Percentiles rank a stretch among this genome's conserved stretches.
phyloP scores from a whole-genome alignment of 306 rosid genomes.

The Rosa chinensis region DNA sequence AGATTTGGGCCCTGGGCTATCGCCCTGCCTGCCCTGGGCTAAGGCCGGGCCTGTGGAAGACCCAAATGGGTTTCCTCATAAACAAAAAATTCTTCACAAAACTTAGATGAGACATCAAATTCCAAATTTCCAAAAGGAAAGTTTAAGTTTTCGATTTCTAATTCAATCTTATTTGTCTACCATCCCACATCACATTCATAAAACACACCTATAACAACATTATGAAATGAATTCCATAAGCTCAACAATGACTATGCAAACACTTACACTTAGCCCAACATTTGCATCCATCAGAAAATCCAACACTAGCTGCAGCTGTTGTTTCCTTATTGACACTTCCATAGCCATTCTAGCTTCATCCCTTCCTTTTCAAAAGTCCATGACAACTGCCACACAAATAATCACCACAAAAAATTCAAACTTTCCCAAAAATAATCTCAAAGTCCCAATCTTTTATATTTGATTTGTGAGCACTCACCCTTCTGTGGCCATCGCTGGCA shows the following conservation, averaged over 20 bases:
- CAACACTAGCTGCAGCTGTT: conserved; percentile 52
- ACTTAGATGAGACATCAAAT: not conserved
- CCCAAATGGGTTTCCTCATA: not conserved
- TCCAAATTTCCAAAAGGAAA: not conserved
- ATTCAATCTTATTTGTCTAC: not conserved
- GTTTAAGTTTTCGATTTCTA: not conserved
- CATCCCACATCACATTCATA: no score
- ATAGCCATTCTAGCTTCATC: conserved; percentile 77
- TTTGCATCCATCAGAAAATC: conserved; percentile 86
- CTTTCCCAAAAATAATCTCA: not conserved
- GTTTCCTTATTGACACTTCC: conserved; percentile 75
- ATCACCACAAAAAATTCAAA: not conserved
- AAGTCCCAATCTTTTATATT: not conserved
- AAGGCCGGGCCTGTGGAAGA: no score
- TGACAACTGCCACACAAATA: conserved; percentile 46
- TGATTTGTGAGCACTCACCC: conserved; percentile 33
- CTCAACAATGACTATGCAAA: conserved; percentile 15
- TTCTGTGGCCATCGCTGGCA: conserved; percentile 68
- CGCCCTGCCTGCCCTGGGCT: no score
- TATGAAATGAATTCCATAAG: no score
- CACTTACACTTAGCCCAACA: conserved; percentile 66
- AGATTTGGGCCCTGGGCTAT: no score
- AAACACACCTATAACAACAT: no score
- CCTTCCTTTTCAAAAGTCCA: conserved; percentile 94
- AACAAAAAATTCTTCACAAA: not conserved